phyloP scores from a whole-genome alignment of 2,329 filamentous ascomycete species.

The Hypocrella siamensis region DNA sequence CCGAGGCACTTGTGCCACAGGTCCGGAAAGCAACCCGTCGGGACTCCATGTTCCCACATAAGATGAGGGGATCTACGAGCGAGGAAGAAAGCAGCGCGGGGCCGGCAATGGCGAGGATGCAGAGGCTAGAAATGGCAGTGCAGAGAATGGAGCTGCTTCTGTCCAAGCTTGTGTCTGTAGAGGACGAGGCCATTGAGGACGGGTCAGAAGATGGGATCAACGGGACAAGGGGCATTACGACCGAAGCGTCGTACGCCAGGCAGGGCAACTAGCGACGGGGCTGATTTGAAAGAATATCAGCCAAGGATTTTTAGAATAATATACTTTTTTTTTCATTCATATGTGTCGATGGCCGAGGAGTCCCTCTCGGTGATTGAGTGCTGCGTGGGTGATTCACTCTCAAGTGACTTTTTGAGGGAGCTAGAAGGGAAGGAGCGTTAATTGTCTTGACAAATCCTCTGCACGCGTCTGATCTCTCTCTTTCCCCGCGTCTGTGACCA shows the following conservation, averaged over 20 bases:
- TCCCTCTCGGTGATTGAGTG: too few relatives aligned
- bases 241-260: constrained; percentile 14
- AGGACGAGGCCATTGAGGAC: constrained; percentile 12
- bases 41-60: constrained; percentile 39
- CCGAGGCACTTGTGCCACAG: constrained; percentile 12
- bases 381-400: too few relatives aligned
- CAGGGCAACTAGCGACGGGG: constrained; percentile 1
- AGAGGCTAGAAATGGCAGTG: constrained; percentile 33
- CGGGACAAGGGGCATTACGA: constrained; percentile 11
- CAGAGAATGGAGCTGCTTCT: constrained; percentile 32
- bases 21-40: constrained; percentile 24
- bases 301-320: neutral
- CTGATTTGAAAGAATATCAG: too few relatives aligned
- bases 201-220: constrained; percentile 12
- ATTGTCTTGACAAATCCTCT: too few relatives aligned
- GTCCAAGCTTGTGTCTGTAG: constrained; percentile 17
- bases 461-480: too few relatives aligned
- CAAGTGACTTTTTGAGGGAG: too few relatives aligned
- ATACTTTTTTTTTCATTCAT: neutral
- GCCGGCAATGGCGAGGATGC: constrained; percentile 27
- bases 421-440: too few relatives aligned
- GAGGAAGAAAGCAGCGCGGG: constrained; percentile 26
- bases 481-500: too few relatives aligned
- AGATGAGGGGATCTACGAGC: constrained; percentile 31
- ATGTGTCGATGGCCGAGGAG: too few relatives aligned